A percentile compares a stretch with the other conserved stretches of the same genome.
phyloP scores from a whole-genome alignment of 75 land plant species.

The Ceratopteris richardii region DNA sequence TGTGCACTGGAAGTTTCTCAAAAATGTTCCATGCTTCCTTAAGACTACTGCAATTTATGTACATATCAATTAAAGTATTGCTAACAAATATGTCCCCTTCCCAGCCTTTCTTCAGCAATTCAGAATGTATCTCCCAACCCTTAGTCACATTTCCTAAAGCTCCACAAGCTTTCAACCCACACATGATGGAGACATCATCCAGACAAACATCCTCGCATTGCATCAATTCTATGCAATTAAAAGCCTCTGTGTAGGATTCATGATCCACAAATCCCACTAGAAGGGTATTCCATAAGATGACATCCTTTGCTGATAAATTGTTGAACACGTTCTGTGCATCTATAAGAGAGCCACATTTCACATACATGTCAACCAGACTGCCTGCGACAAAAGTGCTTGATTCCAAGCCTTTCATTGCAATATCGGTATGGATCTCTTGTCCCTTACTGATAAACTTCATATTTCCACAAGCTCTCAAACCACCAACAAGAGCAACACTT shows the following conservation, averaged over 20 bases:
- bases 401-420: slow-evolving; percentile 29
- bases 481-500: slow-evolving; percentile 23
- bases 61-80: slow-evolving; percentile 23
- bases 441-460: slow-evolving; percentile 21
- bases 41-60: slow-evolving; percentile 21
- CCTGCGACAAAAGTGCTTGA: slow-evolving; percentile 35
- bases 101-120: background rate
- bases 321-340: slow-evolving; percentile 47
- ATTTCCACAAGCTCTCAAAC: slow-evolving; percentile 28
- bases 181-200: slow-evolving; percentile 21
- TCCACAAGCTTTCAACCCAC: slow-evolving; percentile 1
- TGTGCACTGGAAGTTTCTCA: background rate
- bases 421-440: slow-evolving; percentile 28
- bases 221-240: slow-evolving; percentile 37
- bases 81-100: background rate
- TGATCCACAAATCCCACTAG: slow-evolving; percentile 49
- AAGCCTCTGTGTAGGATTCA: slow-evolving; percentile 43
- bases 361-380: slow-evolving; percentile 67
- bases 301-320: slow-evolving; percentile 35
- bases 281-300: slow-evolving; percentile 68
- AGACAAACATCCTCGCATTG: slow-evolving; percentile 26
- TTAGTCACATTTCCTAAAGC: background rate
- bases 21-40: slow-evolving; percentile 3
- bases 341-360: slow-evolving; percentile 40
- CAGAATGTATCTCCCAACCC: background rate